Evolutionary conservation across 1,139 yeast species (phyloP), one percentile per base, ranked within the genome.

Genomic region (Geotrichum australiense): DNA sequence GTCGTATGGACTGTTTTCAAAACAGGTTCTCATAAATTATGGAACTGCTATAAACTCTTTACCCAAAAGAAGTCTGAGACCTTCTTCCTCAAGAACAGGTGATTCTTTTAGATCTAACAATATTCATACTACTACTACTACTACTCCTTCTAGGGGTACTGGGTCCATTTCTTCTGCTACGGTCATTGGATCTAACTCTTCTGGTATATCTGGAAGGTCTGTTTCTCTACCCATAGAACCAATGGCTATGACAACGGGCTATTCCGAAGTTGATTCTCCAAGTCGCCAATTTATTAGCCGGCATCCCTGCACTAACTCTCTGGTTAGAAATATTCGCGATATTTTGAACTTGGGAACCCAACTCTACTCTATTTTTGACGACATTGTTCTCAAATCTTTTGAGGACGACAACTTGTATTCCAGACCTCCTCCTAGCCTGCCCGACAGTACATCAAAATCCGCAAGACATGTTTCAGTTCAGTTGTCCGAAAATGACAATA

Each of bases 281-380:
- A 62, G 59, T 37, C 59, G 57, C 44, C 68, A 46, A 42, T 63
- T 63, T 39, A 54, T 68, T 50, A 45, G 71, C 55, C 55, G 59
- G 54, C 56, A 58, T 33, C 51, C 65, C 6, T 64, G 65, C 26
- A 59, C 66, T 41, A 76, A 74, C 50, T 66, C 68, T 4, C 61
- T 78, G 39, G 63, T 77, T 55, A 70, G 69, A 43, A 69, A 70
- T 35, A 69, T 79, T 18, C 66, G 80, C 37, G 86, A 80, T 54
- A 66, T 76, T 5, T 71, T 80, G 52, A 76, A 78, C 50, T 69
- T 75, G 40, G 79, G 75, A 24, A 68, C 76, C 16, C 70, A 68
- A 39, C 64, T 75, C 27, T 74, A 76, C 49, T 75, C 69, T 47
- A 65, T 77, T 30, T 68, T 69, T 26, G 68, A 70, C 34, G 74